A percentile compares a stretch with the other conserved stretches of the same genome.
Conservation (phyloP, 2,329 filamentous ascomycete genomes). For the Colletotrichum nymphaeae region DNA sequence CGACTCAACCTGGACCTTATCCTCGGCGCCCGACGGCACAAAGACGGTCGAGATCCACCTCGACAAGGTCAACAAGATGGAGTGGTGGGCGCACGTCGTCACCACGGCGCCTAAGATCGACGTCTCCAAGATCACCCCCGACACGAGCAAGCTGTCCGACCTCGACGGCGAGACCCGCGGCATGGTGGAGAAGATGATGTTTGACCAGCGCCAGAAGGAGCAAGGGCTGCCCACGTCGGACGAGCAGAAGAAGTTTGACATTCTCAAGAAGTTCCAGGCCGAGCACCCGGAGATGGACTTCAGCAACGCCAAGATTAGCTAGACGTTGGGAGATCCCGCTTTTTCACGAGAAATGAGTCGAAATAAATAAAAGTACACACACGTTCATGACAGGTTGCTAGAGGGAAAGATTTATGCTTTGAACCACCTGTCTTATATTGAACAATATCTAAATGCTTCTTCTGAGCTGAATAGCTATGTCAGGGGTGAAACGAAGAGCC, state of each 20-base stretch:
- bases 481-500: constrained; percentile 74
- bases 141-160: constrained; percentile 91
- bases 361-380: neutral
- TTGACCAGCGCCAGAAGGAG: constrained; percentile 97
- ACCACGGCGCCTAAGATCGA: constrained; percentile 91
- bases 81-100: constrained; percentile 97
- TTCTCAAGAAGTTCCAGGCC: constrained; percentile 91
- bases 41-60: constrained; percentile 83
- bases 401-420: neutral
- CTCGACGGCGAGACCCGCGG: constrained; percentile 92
- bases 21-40: constrained; percentile 75
- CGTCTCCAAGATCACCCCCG: constrained; percentile 92
- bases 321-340: neutral
- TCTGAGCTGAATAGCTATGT: constrained; percentile 53
- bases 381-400: neutral
- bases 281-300: constrained; percentile 82
- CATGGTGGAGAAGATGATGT: constrained; percentile 99
- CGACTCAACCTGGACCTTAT: constrained; percentile 95
- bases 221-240: constrained; percentile 88
- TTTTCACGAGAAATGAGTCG: neutral
- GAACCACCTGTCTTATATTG: constrained; percentile 1
- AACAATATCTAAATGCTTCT: constrained; percentile 3
- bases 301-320: constrained; percentile 73
- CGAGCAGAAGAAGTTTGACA: constrained; percentile 94
- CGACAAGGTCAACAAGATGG: constrained; percentile 95